phyloP scores from a whole-genome alignment of 345 rosid species.

The Gynandropsis gynandra region DNA sequence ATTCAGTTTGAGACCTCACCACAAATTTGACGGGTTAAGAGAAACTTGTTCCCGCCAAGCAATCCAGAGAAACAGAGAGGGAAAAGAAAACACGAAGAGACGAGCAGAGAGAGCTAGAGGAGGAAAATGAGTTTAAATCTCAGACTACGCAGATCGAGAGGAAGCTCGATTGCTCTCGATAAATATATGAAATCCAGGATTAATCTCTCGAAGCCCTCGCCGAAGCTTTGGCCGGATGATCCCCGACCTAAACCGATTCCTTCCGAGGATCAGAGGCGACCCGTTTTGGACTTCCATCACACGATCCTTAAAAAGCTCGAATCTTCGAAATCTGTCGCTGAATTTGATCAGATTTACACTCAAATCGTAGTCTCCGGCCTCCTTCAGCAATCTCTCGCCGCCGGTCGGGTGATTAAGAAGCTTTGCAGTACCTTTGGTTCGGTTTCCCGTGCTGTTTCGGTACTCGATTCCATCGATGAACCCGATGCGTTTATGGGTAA shows the following conservation, averaged over 20 bases:
- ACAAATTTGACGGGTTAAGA: too few relatives aligned
- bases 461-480: slow-evolving; percentile 34
- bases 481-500: slow-evolving; percentile 61
- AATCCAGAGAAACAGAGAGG: too few relatives aligned
- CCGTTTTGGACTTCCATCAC: slow-evolving; percentile 27
- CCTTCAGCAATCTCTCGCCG: slow-evolving; percentile 43
- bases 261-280: slow-evolving; percentile 16
- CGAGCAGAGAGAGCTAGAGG: neutral
- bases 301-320: slow-evolving; percentile 35
- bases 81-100: too few relatives aligned
- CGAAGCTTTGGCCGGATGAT: slow-evolving; percentile 38
- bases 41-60: too few relatives aligned
- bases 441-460: slow-evolving; percentile 34
- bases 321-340: slow-evolving; percentile 27
- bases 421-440: slow-evolving; percentile 37
- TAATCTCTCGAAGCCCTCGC: slow-evolving; percentile 41
- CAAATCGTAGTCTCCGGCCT: slow-evolving; percentile 38
- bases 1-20: too few relatives aligned
- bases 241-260: slow-evolving; percentile 17
- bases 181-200: slow-evolving; percentile 38
- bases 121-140: slow-evolving; percentile 17
- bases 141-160: slow-evolving; percentile 16
- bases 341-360: slow-evolving; percentile 41
- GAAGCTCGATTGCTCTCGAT: slow-evolving; percentile 30
- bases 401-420: slow-evolving; percentile 45